These are phyloP conservation scores for Solanum chaucha DNA, from an alignment of 257 asterid genomes.

Conservation along the genomic window DNA sequence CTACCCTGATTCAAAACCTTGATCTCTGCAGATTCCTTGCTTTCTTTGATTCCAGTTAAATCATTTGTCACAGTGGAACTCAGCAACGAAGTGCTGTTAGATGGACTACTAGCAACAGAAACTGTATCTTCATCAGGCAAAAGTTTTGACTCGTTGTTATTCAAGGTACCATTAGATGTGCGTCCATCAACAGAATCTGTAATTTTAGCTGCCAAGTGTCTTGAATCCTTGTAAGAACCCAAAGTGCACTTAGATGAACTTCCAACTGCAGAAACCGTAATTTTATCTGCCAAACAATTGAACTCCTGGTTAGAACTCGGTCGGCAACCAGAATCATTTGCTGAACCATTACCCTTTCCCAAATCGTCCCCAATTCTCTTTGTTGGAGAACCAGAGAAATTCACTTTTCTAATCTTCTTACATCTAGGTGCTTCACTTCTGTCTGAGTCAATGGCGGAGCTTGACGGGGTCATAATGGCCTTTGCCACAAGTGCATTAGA, in stretches of 20 bases:
- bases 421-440: conserved; percentile 8
- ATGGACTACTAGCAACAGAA: conserved; percentile 4
- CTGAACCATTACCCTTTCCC: conserved; percentile 8
- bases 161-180: conserved; percentile 7
- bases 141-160: conserved; percentile 10
- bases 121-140: conserved; percentile 8
- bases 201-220: conserved; percentile 12
- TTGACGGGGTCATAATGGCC: conserved; percentile 46
- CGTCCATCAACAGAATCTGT: conserved; percentile 10
- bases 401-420: conserved; percentile 17
- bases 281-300: conserved; percentile 16
- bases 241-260: conserved; percentile 5
- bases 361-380: conserved; percentile 16
- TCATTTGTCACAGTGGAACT: background rate
- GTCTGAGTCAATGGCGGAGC: conserved; percentile 18
- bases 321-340: conserved; percentile 10
- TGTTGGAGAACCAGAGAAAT: conserved; percentile 14
- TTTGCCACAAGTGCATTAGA: conserved; percentile 76
- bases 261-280: conserved; percentile 10
- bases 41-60: conserved; percentile 5
- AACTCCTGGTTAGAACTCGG: conserved; percentile 15
- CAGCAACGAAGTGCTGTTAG: background rate
- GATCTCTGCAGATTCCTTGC: conserved; percentile 6
- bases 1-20: conserved; percentile 3
- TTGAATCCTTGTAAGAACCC: conserved; percentile 12